phyloP scores from a whole-genome alignment of 2,329 filamentous ascomycete genomes.

The Nemania sp. region DNA sequence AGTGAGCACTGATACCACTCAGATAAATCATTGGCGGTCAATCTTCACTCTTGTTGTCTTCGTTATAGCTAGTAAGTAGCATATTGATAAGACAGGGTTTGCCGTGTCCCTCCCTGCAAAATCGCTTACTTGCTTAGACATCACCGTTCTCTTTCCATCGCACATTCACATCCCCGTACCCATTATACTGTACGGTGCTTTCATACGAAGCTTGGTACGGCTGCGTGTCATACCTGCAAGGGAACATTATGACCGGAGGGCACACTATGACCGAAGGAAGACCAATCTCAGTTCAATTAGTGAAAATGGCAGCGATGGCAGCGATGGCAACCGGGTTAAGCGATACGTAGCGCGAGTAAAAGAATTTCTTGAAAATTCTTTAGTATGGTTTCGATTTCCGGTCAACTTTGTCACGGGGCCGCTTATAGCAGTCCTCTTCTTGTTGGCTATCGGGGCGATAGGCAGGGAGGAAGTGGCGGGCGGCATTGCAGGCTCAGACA shows the following conservation, averaged over 20 bases:
- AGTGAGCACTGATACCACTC: conserved; percentile 59
- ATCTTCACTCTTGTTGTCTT: conserved; percentile 78
- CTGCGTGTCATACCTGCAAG: conserved; percentile 66
- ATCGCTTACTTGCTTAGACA: conserved; percentile 60
- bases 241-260: conserved; percentile 50
- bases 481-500: conserved; percentile 73
- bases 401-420: conserved; percentile 79
- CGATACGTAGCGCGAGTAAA: no score
- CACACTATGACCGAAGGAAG: conserved; percentile 42
- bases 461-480: conserved; percentile 74
- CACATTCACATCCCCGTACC: conserved; percentile 73
- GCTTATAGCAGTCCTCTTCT: conserved; percentile 76
- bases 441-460: conserved; percentile 77
- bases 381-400: conserved; percentile 68
- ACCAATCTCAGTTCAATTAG: not conserved
- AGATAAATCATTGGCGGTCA: conserved; percentile 74
- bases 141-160: conserved; percentile 77
- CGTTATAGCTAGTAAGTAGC: conserved; percentile 73
- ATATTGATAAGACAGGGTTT: conserved; percentile 1
- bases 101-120: not conserved
- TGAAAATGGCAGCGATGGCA: conserved; percentile 1
- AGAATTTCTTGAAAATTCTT: no score
- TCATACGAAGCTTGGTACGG: conserved; percentile 57
- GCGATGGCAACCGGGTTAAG: conserved; percentile 48
- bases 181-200: conserved; percentile 58